Base-by-base conservation (phyloP, 495 filamentous ascomycete species). In the Entonaema liquescens region DNA sequence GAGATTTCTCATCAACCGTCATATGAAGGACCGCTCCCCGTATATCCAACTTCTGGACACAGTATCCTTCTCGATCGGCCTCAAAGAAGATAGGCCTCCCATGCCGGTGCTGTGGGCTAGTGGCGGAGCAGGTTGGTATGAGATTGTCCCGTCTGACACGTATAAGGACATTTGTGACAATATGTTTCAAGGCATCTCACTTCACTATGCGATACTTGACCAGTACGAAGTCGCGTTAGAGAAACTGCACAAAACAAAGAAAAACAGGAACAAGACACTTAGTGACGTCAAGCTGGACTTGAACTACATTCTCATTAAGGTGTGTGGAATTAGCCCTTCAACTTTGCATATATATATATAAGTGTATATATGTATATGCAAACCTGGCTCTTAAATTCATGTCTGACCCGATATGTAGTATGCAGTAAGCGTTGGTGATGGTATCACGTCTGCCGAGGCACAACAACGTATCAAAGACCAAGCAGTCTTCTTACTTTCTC, bases 71-170 rank as follows among this genome's bases (percentile, higher is more conserved):
- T 89, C 92, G 0, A 91, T 92, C 73, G 91, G 90, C 19, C 85
- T 74, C 8, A 76, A 76, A 54, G 71, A 90, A 54, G 87, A 84
- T 54, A 83, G 83, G 11, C 84, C 89, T 70, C 84, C 87, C 6
- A 84, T 83, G 21, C 82, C 89, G 36, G 84, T 86, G 35, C 78
- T 94, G 53, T 97, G 93, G 93, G 91, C 91, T 31, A 87, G 88
- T 35, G 92, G 93, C 53, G 79, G 83, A 64, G 87, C 90, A n/a
- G 93, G 92, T 61, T 95, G 92, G 92, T 95, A 89, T 78, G 86
- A 90, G 75, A 87, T 95, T 26, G 78, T 81, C 23, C 90, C 93
- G 1, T 83, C 88, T 54, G 80, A 82, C 50, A 76, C 80, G 2
- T 97, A 92, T 77, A 78, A 82, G 62, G 71, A 78, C 2, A 87